Base-by-base conservation (phyloP, 2,329 filamentous ascomycete genomes). In the Hypomyces rosellus region DNA sequence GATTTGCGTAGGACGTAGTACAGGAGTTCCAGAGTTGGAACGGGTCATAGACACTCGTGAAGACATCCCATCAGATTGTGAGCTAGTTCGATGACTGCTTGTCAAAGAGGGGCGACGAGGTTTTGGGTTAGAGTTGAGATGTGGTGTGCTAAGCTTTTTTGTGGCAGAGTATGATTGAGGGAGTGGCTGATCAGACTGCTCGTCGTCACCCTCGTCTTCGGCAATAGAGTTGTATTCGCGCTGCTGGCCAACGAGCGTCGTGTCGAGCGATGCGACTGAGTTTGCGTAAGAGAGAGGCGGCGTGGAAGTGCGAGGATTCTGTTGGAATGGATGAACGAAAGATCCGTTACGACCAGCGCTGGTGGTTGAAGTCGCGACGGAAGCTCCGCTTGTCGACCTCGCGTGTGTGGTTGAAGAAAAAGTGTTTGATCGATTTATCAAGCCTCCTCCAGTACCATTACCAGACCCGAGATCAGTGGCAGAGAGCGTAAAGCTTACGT, bases 261-360 rank as follows among this genome's bases (percentile, higher is more conserved):
- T 74, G 46, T 76, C 76, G 47, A 80, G 69, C 2, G 76, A 79
- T 14, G 74, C 71, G 40, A 77, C 65, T 7, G 79, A 80, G 62
- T 78, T 78, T 55, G 78, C 74, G 62, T 81, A 82, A 20, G 78
- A 76, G 53, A 82, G 60, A 8, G 80, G 79, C 46, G 81, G 79
- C 52, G 80, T 82, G 42, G 78, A 77, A 1, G 79, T 79, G 38
- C 78, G 74, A 33, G 82, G 82, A 8, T 73, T 82, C 66, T 84
- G 82, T 61, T 84, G 80, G 57, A 83, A 84, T 22, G 82, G 81
- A 60, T 85, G 82, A 16, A 84, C 73, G 60, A 85, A 84, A 33
- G 72, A 66, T 51, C 72, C 71, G 51, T 68, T 69, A 51, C 76
- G 71, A 48, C 67, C 54, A 5, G 30, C 53, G 45, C 65, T 73